Evolutionary conservation across 2,329 filamentous ascomycete species (phyloP).

Genomic region (Ustilaginoidea virens): DNA sequence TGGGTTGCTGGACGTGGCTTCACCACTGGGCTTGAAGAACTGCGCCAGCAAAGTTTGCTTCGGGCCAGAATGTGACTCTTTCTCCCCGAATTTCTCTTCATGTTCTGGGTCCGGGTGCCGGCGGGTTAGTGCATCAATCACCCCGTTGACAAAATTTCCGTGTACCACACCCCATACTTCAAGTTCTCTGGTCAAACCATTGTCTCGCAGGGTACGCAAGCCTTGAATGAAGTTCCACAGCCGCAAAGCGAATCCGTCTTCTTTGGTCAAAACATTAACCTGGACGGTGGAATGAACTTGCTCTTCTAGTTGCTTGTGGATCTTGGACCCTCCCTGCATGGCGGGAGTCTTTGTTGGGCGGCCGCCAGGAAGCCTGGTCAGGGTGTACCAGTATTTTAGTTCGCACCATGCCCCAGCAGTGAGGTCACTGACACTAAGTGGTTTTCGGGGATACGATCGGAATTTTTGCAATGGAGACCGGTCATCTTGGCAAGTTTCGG

Average conservation of each 20-base stretch:
- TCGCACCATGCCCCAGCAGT: constrained; percentile 91
- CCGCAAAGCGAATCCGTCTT: constrained; percentile 68
- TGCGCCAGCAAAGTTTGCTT: constrained; percentile 24
- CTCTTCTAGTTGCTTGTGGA: constrained; percentile 75
- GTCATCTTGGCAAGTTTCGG: constrained; percentile 12
- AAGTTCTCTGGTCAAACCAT: constrained; percentile 58
- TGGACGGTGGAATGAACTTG: constrained; percentile 66
- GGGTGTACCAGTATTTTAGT: constrained; percentile 77
- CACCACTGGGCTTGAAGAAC: constrained; percentile 20
- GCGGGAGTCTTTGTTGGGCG: constrained; percentile 59
- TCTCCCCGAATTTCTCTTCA: constrained; percentile 39
- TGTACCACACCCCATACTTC: constrained; percentile 78
- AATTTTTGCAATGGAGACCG: constrained; percentile 60
- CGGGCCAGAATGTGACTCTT: constrained; percentile 12
- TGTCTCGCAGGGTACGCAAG: constrained; percentile 54
- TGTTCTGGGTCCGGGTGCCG: constrained; percentile 58
- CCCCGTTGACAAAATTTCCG: constrained; percentile 69
- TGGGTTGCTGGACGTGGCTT: not conserved
- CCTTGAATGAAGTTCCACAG: constrained; percentile 91
- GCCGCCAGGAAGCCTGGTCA: constrained; percentile 57
- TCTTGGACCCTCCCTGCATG: constrained; percentile 67
- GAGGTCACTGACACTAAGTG: constrained; percentile 76
- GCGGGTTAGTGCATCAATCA: constrained; percentile 77
- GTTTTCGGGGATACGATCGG: constrained; percentile 59
- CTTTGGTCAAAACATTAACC: constrained; percentile 56